A percentile compares a stretch with the other conserved stretches of the same genome.
Conservation (phyloP, 2,329 filamentous ascomycete genomes). For the Chaetomium sp. region DNA sequence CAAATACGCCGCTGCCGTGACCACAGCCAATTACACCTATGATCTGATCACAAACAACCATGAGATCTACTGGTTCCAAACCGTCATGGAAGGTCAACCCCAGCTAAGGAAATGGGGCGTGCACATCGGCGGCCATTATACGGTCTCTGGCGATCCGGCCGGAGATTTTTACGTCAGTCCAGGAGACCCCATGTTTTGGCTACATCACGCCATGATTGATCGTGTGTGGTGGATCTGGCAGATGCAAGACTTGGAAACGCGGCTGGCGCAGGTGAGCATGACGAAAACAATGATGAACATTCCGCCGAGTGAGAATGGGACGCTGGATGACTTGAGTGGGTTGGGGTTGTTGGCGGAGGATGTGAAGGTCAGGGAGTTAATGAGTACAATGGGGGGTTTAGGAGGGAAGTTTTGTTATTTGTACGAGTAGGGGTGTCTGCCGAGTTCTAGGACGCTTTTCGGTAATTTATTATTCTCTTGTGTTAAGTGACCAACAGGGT, state of each 20-base stretch:
- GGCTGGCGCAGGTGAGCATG: slow-evolving; percentile 21
- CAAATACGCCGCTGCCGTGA: slow-evolving; percentile 16
- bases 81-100: slow-evolving; percentile 25
- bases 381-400: slow-evolving; percentile 25
- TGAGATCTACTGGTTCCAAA: slow-evolving; percentile 25
- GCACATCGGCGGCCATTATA: slow-evolving; percentile 20
- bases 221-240: slow-evolving; percentile 24
- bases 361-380: slow-evolving; percentile 20
- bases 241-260: slow-evolving; percentile 17
- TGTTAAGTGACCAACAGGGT: too few species aligned
- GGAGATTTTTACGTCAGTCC: slow-evolving; percentile 19
- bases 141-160: slow-evolving; percentile 18
- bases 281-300: slow-evolving; percentile 24
- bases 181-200: slow-evolving; percentile 18
- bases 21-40: slow-evolving; percentile 18
- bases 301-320: slow-evolving; percentile 20
- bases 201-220: slow-evolving; percentile 21
- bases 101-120: slow-evolving; percentile 22
- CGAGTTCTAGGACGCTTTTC: too few species aligned
- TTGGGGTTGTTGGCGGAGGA: slow-evolving; percentile 19
- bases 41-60: slow-evolving; percentile 16
- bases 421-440: slow-evolving; percentile 14
- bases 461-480: too few species aligned
- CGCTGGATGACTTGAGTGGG: slow-evolving; percentile 24
- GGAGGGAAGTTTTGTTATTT: slow-evolving; percentile 23